Evolutionary conservation across 2,329 filamentous ascomycete species (phyloP).

Genomic region (Zelopaecilomyces penicillatus): DNA sequence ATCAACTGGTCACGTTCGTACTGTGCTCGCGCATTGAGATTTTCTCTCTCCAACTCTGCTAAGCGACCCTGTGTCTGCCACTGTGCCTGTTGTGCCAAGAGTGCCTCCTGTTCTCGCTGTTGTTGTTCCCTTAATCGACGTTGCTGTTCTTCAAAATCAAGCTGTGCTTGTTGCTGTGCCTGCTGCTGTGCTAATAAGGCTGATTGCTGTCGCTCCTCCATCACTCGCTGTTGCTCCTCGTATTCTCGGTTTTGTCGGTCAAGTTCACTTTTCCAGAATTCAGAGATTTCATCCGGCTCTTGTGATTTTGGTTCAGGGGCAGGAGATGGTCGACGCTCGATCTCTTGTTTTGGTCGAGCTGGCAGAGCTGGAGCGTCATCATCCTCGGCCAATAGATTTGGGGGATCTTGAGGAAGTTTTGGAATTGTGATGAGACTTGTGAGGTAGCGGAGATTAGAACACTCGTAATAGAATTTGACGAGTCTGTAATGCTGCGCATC

Average conservation of each 20-base stretch:
- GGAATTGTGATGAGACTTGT: conserved; percentile 95
- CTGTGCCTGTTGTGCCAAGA: conserved; percentile 79
- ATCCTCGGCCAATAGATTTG: conserved; percentile 79
- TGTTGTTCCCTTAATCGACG: conserved; percentile 81
- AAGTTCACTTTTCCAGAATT: conserved; percentile 95
- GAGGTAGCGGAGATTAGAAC: conserved; percentile 91
- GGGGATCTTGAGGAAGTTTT: conserved; percentile 88
- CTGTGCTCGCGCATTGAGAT: conserved; percentile 85
- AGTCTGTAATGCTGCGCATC: conserved; percentile 94
- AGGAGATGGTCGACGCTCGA: conserved; percentile 59
- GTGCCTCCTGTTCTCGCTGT: conserved; percentile 79
- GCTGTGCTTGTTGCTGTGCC: conserved; percentile 74
- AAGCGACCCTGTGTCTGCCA: conserved; percentile 94
- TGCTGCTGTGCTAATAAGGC: conserved; percentile 75
- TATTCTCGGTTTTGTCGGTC: conserved; percentile 89
- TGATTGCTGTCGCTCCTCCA: conserved; percentile 80
- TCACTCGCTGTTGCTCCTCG: conserved; percentile 81
- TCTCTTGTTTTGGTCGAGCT: conserved; percentile 68
- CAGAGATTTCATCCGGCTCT: conserved; percentile 89
- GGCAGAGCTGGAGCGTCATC: conserved; percentile 78
- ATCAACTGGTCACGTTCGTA: conserved; percentile 97
- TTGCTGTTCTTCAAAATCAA: conserved; percentile 96
- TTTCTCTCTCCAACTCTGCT: conserved; percentile 90
- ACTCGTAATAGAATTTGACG: conserved; percentile 98
- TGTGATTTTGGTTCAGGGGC: conserved; percentile 55